Evolutionary conservation across 768 basidiomycete genomes (phyloP), one percentile per base, ranked within the genome.

Genomic region (Termitomyces sp.): DNA sequence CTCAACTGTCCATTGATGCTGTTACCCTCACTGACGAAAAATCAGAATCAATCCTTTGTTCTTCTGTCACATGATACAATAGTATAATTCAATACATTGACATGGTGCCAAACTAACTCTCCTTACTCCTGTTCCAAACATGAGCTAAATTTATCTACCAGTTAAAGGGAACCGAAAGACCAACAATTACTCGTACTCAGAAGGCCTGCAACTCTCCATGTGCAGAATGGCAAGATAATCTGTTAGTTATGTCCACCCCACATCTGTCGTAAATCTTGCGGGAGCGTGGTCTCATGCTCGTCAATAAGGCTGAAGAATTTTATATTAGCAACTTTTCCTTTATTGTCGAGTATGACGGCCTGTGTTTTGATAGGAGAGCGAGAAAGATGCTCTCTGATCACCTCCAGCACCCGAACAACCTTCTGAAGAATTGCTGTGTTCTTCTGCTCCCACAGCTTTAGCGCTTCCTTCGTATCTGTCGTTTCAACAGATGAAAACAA

Each of bases 321-420:
- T 10, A 60, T 43, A 13, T 7, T 5, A 25, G 47, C 52, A 20
- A 11, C 32, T n/a, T 9, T 41, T 23, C 52, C 25, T 33, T 29
- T 33, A 1, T 44, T 53, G 5, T 44, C 27, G 40, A 58, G 36
- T 7, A 58, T 31, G 33, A 60, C 54, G 12, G 55, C 54, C 41
- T 60, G 54, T 42, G 36, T 56, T 52, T 62, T 62, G 49, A 56
- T 20, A 7, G 52, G 33, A 43, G 56, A 60, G 32, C 31, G 31
- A 25, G 39, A 39, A 5, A 60, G 44, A 25, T 54, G 52, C 22
- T 50, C 57, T 36, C 50, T 56, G 41, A 64, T 60, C 56, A 64
- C 54, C 33, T 56, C 53, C n/a, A 64, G 36, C 18, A 62, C 39
- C 39, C 57, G 50, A 18, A 57, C 29, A 15, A 62, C 47, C 31